Evolutionary conservation across 2,329 filamentous ascomycete species (phyloP).

Genomic region (Leptographium radiaticola): DNA sequence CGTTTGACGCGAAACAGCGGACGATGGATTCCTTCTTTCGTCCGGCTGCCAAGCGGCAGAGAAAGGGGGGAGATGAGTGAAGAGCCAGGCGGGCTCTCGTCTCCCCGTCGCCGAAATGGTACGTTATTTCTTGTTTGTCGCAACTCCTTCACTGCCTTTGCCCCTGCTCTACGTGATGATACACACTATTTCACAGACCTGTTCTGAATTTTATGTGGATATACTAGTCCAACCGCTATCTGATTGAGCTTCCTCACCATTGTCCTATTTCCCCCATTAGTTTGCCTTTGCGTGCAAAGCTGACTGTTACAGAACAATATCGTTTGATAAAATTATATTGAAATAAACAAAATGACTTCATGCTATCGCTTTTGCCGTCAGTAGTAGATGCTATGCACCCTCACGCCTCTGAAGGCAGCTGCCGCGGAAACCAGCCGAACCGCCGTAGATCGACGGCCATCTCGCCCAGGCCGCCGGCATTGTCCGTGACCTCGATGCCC

Average conservation of each 20-base stretch:
- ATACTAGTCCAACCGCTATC: constrained; percentile 73
- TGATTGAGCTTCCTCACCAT: constrained; percentile 28
- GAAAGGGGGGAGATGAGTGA: constrained; percentile 11
- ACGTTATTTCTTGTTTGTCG: constrained; percentile 13
- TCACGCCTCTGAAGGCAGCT: constrained; percentile 32
- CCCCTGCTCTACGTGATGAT: constrained; percentile 50
- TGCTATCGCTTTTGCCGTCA: too few species aligned
- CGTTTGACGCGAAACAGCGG: constrained; percentile 62
- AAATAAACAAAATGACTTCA: too few species aligned
- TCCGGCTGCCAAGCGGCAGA: constrained; percentile 34
- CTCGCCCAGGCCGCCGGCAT: constrained; percentile 34
- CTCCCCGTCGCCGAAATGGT: constrained; percentile 18
- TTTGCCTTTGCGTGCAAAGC: too few species aligned
- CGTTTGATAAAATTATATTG: too few species aligned
- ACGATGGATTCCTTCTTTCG: constrained; percentile 65
- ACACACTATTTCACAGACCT: constrained; percentile 65
- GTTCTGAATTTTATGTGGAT: constrained; percentile 67
- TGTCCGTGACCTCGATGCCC: constrained; percentile 35
- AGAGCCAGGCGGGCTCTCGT: not conserved
- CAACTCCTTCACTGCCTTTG: constrained; percentile 3
- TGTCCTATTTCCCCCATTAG: not conserved
- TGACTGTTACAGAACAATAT: too few species aligned
- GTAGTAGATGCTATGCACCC: too few species aligned
- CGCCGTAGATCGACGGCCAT: constrained; percentile 34
- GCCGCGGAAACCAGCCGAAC: constrained; percentile 43